A percentile compares a stretch with the other conserved stretches of the same genome.
Conservation (phyloP, 2,329 filamentous ascomycete genomes). For the Aspergillus pseudoterreus region DNA sequence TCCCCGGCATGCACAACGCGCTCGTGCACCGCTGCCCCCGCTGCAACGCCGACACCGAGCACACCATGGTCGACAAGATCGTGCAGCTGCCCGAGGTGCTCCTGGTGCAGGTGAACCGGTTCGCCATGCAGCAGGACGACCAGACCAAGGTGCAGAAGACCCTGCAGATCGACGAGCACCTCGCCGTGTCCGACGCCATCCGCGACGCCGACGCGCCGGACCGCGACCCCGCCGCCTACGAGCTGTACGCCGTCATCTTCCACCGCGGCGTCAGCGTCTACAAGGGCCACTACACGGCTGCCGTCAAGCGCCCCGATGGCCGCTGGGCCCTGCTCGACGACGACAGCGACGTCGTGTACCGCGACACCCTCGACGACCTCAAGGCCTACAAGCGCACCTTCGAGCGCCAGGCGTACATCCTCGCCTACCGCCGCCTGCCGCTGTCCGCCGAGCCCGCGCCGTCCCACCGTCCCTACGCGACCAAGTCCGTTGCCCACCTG, state of each 20-base stretch:
- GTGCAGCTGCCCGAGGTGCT: slow-evolving; percentile 17
- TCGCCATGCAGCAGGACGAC: background rate
- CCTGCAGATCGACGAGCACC: slow-evolving; percentile 4
- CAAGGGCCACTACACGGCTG: slow-evolving; percentile 21
- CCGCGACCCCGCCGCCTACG: slow-evolving; percentile 16
- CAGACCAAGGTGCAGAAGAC: background rate
- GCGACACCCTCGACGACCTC: background rate
- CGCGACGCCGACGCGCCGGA: slow-evolving; percentile 1
- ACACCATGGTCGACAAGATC: slow-evolving; percentile 6
- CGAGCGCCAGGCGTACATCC: slow-evolving; percentile 11
- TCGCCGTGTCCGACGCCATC: slow-evolving; percentile 7
- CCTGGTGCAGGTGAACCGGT: slow-evolving; percentile 19
- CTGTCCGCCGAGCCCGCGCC: background rate
- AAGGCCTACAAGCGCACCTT: background rate
- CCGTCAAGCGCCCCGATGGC: slow-evolving; percentile 15
- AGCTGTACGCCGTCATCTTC: slow-evolving; percentile 22
- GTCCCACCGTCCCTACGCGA: background rate
- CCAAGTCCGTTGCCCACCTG: too few relatives aligned
- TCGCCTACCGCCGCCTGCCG: slow-evolving; percentile 21
- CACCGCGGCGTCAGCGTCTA: slow-evolving; percentile 10
- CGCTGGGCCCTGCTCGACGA: slow-evolving; percentile 19
- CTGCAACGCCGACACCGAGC: slow-evolving; percentile 7
- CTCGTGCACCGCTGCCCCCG: background rate
- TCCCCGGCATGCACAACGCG: background rate
- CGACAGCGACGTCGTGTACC: background rate